These are phyloP conservation scores for Asterochloris sp. DNA, from an alignment of 139 green algal species.

Conservation along the genomic window DNA sequence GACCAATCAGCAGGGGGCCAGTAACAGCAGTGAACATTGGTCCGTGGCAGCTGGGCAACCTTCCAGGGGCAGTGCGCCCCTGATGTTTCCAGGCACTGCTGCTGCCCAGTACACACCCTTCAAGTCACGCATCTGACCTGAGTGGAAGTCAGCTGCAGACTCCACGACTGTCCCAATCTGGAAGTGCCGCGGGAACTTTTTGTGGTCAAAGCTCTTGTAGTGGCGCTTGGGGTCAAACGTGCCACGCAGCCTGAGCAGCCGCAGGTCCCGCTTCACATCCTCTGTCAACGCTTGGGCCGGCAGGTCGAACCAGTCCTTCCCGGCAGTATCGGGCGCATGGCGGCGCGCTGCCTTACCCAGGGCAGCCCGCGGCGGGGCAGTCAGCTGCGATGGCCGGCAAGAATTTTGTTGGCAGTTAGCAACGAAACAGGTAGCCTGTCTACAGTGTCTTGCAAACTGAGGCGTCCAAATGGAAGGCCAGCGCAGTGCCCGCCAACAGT, in stretches of 20 bases:
- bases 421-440: background rate
- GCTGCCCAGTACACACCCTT: background rate
- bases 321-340: constrained; percentile 1
- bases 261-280: constrained; percentile 71
- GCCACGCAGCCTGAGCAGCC: constrained; percentile 69
- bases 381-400: background rate
- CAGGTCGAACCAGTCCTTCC: constrained; percentile 52
- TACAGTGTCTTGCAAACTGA: background rate
- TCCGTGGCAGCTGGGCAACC: too few relatives aligned
- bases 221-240: constrained; percentile 88
- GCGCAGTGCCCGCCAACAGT: background rate
- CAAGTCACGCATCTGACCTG: constrained; percentile 12
- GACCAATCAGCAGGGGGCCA: too few relatives aligned
- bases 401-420: background rate
- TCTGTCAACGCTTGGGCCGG: constrained; percentile 52
- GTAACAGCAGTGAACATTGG: background rate
- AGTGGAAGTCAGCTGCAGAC: constrained; percentile 44
- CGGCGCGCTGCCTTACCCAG: background rate
- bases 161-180: constrained; percentile 80
- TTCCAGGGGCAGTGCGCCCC: too few relatives aligned
- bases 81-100: background rate
- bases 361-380: background rate
- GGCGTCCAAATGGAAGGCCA: background rate
- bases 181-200: constrained; percentile 72
- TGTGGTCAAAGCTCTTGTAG: constrained; percentile 70